A percentile compares a stretch with the other conserved stretches of the same genome.
Conservation (phyloP, 306 rosid species). For the Lathyrus aphaca region DNA sequence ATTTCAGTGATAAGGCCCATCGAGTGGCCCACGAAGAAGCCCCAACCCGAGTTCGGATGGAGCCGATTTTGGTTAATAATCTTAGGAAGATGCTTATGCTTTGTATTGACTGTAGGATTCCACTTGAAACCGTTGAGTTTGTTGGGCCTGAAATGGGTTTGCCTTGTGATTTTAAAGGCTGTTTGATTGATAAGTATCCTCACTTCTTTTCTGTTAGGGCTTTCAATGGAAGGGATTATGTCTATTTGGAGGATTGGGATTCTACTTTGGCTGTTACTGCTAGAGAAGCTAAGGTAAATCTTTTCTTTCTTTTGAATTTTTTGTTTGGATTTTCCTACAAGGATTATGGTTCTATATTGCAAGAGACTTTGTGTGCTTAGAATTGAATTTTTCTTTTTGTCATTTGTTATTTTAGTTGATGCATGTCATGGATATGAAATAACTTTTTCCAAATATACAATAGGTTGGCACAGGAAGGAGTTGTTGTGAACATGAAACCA, state of each 20-base stretch:
- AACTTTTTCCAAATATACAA: background rate
- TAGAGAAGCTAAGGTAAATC: conserved; percentile 50
- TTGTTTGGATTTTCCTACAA: background rate
- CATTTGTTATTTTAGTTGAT: too few species aligned
- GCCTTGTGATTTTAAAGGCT: conserved; percentile 48
- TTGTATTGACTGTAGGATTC: conserved; percentile 67
- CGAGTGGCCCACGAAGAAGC: conserved; percentile 59
- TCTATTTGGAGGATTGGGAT: conserved; percentile 84
- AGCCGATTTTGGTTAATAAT: conserved; percentile 70
- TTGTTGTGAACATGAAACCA: conserved; percentile 35
- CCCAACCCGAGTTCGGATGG: conserved; percentile 55
- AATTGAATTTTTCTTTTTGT: too few species aligned
- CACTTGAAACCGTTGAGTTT: conserved; percentile 59
- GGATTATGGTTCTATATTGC: background rate
- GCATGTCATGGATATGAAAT: background rate
- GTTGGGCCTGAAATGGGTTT: conserved; percentile 67
- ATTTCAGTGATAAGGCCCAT: conserved; percentile 60
- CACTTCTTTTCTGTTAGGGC: conserved; percentile 60
- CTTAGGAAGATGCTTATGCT: conserved; percentile 75
- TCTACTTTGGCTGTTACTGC: conserved; percentile 64
- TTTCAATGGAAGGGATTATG: conserved; percentile 52
- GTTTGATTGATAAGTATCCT: conserved; percentile 59
- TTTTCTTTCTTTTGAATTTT: background rate
- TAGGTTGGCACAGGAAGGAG: conserved; percentile 47
- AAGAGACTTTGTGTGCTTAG: too few species aligned